Evolutionary conservation across 2,329 filamentous ascomycete genomes (phyloP), one percentile per base, ranked within the genome.

Genomic region (Zasmidium citrigriseum): DNA sequence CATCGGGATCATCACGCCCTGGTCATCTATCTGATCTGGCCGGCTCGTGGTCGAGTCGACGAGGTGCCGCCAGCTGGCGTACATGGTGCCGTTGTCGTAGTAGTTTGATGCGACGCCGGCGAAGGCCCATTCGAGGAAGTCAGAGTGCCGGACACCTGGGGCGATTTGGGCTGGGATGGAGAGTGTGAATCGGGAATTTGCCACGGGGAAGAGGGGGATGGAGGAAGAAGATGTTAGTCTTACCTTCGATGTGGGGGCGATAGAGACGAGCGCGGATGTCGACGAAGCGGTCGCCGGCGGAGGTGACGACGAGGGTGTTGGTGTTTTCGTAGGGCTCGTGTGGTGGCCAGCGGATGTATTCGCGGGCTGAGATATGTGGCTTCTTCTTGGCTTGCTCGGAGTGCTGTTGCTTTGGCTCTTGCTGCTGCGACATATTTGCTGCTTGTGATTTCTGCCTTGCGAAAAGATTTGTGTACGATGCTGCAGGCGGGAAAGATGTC

Each of bases 41-140:
- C 60, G 65, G 0, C 65, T 52, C 2, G 73, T 76, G 46, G 82
- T 81, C 14, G 80, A 84, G 69, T 88, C 83, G 34, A 89, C 75
- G 81, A 83, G 83, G 70, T 89, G 86, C 2, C 70, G 69, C 82
- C 86, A 89, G 0, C 68, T 72, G 0, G 77, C 76, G 64, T 73
- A 68, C 21, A 52, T 41, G 53, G 45, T 22, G 23, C 46, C 23
- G 21, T 46, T 23, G 29, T 45, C 41, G 10, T 66, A 44, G 12
- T 49, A 22, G 21, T 74, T 79, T 0, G 75, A 76, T 0, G 83
- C 83, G 1, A 72, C 78, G 1, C 87, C 87, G 0, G 83, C 84
- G 63, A 89, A 86, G 3, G 82, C 86, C 87, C 87, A 89, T 64
- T 89, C 86, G 1, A 89, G 76, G 0, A 76, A 67, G 18, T 71